Conservation (phyloP, 1,139 yeast genomes). For the Sugiyamaella neomexicana region DNA sequence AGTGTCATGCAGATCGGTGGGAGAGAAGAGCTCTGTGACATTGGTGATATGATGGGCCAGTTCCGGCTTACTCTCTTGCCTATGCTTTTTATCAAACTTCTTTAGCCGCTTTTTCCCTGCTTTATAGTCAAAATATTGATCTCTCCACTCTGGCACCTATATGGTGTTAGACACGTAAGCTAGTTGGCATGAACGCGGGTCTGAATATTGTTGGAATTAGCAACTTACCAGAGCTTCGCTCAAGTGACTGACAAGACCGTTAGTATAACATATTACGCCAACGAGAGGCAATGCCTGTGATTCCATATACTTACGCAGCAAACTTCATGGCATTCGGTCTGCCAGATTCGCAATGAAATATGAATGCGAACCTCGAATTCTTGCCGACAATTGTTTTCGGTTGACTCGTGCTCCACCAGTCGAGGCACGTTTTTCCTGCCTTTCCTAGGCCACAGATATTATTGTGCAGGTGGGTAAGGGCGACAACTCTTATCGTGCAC, state of each 20-base stretch:
- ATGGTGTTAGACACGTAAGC: conserved; percentile 6
- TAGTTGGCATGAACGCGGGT: background rate
- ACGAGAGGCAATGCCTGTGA: background rate
- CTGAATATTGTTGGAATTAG: background rate
- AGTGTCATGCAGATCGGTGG: background rate
- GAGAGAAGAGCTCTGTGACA: background rate
- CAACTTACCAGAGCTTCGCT: conserved; percentile 39
- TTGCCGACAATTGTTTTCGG: background rate
- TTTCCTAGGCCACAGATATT: background rate
- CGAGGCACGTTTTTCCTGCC: conserved; percentile 7
- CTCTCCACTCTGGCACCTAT: conserved; percentile 83
- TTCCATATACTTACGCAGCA: conserved; percentile 27
- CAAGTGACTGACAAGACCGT: conserved; percentile 31
- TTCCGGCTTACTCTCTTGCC: conserved; percentile 44
- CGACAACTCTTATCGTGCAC: conserved; percentile 11
- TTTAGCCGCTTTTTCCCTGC: conserved; percentile 60
- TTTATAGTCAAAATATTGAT: conserved; percentile 76
- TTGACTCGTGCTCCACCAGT: background rate
- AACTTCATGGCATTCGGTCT: conserved; percentile 35
- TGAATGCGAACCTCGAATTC: background rate
- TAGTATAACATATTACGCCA: background rate
- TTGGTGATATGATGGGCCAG: background rate
- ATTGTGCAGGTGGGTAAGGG: conserved; percentile 9
- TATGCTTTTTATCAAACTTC: conserved; percentile 54
- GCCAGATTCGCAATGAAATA: background rate